Evolutionary conservation across 2,329 filamentous ascomycete genomes (phyloP).

Genomic region (Mariannaea sp.): DNA sequence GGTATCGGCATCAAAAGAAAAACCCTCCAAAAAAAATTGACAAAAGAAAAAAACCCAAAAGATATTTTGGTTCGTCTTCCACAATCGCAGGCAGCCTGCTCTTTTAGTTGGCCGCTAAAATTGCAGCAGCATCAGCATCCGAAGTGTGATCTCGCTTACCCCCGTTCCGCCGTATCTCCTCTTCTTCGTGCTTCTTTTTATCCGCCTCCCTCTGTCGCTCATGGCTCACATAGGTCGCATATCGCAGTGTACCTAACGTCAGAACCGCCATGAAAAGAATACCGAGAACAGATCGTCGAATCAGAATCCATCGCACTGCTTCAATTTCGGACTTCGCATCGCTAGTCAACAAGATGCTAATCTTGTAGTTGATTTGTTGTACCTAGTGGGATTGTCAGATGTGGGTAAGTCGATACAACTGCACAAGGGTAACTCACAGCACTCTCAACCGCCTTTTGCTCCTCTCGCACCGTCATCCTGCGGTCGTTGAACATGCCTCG

Average conservation of each 20-base stretch:
- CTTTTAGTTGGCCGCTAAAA: constrained; percentile 59
- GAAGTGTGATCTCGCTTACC: constrained; percentile 53
- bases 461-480: constrained; percentile 87
- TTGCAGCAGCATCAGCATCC: constrained; percentile 59
- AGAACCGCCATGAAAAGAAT: constrained; percentile 69
- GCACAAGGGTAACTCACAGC: constrained; percentile 57
- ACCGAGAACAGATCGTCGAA: constrained; percentile 65
- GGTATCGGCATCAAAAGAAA: constrained; percentile 39
- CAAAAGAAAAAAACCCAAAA: constrained; percentile 29
- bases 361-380: constrained; percentile 95
- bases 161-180: constrained; percentile 49
- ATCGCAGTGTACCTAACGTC: constrained; percentile 63
- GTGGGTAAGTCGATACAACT: background rate
- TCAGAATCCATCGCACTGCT: constrained; percentile 83
- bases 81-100: background rate
- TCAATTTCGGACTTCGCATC: constrained; percentile 93
- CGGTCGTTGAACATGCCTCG: constrained; percentile 96
- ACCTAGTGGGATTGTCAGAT: constrained; percentile 56
- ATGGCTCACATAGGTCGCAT: constrained; percentile 60
- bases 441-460: constrained; percentile 83
- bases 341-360: constrained; percentile 86
- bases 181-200: constrained; percentile 49
- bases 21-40: constrained; percentile 26
- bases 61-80: constrained; percentile 22
- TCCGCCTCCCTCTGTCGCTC: constrained; percentile 54